Base-by-base conservation (phyloP, 2,329 filamentous ascomycete genomes). In the Verticillium nubilum region DNA sequence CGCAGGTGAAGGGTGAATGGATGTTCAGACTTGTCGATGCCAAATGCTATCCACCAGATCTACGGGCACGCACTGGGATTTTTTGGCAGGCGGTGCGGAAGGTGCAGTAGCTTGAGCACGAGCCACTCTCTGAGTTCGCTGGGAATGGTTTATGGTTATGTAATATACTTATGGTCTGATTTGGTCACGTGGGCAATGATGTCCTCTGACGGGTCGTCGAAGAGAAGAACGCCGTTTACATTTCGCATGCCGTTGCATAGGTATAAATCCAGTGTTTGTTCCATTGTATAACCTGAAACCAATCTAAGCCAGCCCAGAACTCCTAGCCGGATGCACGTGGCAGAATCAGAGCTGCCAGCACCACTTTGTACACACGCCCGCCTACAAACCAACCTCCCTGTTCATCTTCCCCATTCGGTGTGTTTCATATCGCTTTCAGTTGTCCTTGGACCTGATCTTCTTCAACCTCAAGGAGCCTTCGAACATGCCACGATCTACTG, bases 401-500 rank as follows among this genome's bases (percentile, higher is more conserved):
- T 37, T 12, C 50, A 25, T 13, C 33, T 47, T 15, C 26, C 7
- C 54, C 5, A 23, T 33, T 12, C 27, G n/a, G 23, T 33, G 52
- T n/a, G 17, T 29, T 29, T 12, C 15, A 55, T 33, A 27, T 1
- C 13, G n/a, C 25, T 19, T 60, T 71, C 73, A 87, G 61, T 85
- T 69, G 63, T 84, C 85, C 76, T 89, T 89, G 5, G 80, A 75
- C 66, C 83, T 91, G 73, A 97, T 74, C 83, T 99, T 99, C 84
- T 90, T 96, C 64, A 98, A 80, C 70, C 90, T 85, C 60, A 88
- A 86, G 2, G 85, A 84, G 50, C 95, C 95, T 76, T 99, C 95
- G 68, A 97, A 99, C 62, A 98, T 75, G 56, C 90, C 91, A 59
- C 96, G 86, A 72, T 99, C 95, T 31, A 99, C 80, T 4, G 95